Evolutionary conservation across 805 yeast genomes (phyloP).

Genomic region (Starmerella riodocensis): DNA sequence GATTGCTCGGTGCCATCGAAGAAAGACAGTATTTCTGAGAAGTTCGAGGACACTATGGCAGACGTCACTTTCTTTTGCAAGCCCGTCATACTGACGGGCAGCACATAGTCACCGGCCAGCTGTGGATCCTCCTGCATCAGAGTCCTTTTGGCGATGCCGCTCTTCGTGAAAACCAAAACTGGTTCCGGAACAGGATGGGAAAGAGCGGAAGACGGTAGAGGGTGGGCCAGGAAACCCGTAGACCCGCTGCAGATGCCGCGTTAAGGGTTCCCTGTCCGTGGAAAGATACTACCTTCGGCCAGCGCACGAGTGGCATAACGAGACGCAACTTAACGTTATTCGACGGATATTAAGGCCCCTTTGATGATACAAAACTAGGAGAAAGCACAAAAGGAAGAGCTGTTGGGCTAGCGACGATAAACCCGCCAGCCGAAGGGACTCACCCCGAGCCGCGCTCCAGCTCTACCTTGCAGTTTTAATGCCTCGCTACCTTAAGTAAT

Average conservation of each 20-base stretch:
- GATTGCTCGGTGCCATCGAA: conserved; percentile 48
- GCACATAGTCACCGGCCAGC: conserved; percentile 14
- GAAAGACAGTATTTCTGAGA: conserved; percentile 76
- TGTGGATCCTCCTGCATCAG: conserved; percentile 5
- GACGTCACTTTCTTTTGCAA: conserved; percentile 78
- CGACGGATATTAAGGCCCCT: too few relatives aligned
- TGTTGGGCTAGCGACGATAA: too few relatives aligned
- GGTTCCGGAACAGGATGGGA: background rate
- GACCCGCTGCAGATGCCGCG: background rate
- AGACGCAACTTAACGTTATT: too few relatives aligned
- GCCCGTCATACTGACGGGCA: conserved; percentile 20
- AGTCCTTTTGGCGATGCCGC: background rate
- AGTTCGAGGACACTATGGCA: conserved; percentile 82
- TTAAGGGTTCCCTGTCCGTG: too few relatives aligned
- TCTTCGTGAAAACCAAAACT: background rate
- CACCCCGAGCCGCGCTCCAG: too few relatives aligned
- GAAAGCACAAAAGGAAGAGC: too few relatives aligned
- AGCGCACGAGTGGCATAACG: too few relatives aligned
- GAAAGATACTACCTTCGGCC: too few relatives aligned
- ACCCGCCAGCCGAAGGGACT: too few relatives aligned
- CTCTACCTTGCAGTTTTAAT: too few relatives aligned
- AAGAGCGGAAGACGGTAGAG: background rate
- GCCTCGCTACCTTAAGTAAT: too few relatives aligned
- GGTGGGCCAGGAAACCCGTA: conserved; percentile 2
- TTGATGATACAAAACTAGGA: too few relatives aligned